Percentiles rank a stretch among this genome's conserved stretches.
Conservation (phyloP, 306 rosid genomes). For the Acacia acuminata region DNA sequence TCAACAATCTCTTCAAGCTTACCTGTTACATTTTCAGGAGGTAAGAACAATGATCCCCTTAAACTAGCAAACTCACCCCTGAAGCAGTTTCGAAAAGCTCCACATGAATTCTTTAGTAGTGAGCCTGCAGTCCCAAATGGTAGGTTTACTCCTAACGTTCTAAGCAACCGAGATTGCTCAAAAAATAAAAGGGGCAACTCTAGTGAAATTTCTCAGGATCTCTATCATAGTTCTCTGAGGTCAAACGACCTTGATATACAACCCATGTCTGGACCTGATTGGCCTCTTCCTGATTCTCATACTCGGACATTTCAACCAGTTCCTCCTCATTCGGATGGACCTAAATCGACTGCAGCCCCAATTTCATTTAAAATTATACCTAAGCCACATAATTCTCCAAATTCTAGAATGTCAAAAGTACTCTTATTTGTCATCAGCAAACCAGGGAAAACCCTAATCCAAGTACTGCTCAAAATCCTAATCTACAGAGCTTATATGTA, state of each 20-base stretch:
- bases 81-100: constrained; percentile 65
- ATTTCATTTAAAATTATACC: constrained; percentile 27
- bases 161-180: constrained; percentile 32
- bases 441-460: constrained; percentile 40
- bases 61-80: constrained; percentile 34
- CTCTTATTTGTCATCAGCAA: constrained; percentile 40
- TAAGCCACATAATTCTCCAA: constrained; percentile 39
- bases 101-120: constrained; percentile 63
- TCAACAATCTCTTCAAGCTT: constrained; percentile 39
- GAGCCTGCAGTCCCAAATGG: constrained; percentile 30
- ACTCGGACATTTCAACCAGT: constrained; percentile 33
- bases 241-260: constrained; percentile 48
- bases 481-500: constrained; percentile 28
- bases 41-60: constrained; percentile 24
- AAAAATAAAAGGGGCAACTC: constrained; percentile 35
- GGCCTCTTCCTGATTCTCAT: constrained; percentile 33
- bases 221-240: constrained; percentile 35
- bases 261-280: constrained; percentile 39
- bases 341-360: constrained; percentile 38
- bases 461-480: constrained; percentile 36
- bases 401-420: constrained; percentile 36
- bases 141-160: constrained; percentile 38
- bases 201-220: constrained; percentile 32
- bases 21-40: constrained; percentile 40
- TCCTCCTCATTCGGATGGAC: constrained; percentile 39